phyloP scores from a whole-genome alignment of 768 basidiomycete genomes.

The Pleurotus djamor region DNA sequence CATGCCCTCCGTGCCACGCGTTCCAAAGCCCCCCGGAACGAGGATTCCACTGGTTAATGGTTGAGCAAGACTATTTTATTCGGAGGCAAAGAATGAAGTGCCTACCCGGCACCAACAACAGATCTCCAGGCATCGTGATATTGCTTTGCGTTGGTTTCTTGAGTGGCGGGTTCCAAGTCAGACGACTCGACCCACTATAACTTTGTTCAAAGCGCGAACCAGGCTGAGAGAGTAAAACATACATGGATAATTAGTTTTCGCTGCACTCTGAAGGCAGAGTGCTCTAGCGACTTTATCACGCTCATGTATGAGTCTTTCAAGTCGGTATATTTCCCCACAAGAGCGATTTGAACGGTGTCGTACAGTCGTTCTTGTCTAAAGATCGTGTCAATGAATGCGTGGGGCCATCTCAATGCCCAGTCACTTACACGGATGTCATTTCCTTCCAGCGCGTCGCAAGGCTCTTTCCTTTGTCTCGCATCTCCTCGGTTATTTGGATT shows the following conservation, averaged over 20 bases:
- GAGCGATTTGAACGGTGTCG: slow-evolving; percentile 83
- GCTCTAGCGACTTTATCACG: slow-evolving; percentile 94
- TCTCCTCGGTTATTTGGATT: slow-evolving; percentile 50
- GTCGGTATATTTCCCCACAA: slow-evolving; percentile 98
- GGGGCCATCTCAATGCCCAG: background rate
- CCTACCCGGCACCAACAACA: slow-evolving; percentile 85
- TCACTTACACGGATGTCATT: slow-evolving; percentile 72
- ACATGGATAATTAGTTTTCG: slow-evolving; percentile 59
- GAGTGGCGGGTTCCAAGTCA: slow-evolving; percentile 80
- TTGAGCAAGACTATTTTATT: slow-evolving; percentile 7
- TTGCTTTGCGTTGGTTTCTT: slow-evolving; percentile 75
- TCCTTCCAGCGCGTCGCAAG: slow-evolving; percentile 80
- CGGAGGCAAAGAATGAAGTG: slow-evolving; percentile 8
- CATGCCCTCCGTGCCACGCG: slow-evolving; percentile 96
- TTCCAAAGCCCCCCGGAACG: slow-evolving; percentile 95
- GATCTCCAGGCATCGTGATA: slow-evolving; percentile 97
- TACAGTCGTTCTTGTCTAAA: slow-evolving; percentile 89
- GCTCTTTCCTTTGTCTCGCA: slow-evolving; percentile 58
- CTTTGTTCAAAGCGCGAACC: background rate
- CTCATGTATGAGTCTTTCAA: slow-evolving; percentile 99
- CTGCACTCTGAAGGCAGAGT: slow-evolving; percentile 91
- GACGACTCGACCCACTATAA: slow-evolving; percentile 94
- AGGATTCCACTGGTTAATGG: slow-evolving; percentile 75
- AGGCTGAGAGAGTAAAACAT: background rate
- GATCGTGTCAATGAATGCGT: slow-evolving; percentile 3